phyloP scores from a whole-genome alignment of 208 protist genomes.

The Leishmania martiniquensis region DNA sequence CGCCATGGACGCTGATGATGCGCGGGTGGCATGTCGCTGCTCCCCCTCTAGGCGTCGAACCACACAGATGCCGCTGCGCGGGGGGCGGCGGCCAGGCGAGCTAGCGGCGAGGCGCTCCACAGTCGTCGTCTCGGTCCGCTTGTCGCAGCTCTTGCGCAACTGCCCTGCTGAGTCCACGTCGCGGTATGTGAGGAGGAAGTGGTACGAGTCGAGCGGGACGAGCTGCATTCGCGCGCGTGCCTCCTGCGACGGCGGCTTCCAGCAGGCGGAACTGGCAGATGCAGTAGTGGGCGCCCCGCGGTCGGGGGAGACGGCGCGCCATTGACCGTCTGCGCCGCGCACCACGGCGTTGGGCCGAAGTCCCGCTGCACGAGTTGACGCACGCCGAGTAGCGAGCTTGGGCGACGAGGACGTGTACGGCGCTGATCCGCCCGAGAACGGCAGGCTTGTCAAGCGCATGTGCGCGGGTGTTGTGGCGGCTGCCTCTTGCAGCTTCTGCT shows the following conservation, averaged over 20 bases:
- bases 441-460: not conserved
- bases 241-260: not conserved
- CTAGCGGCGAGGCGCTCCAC: conserved; percentile 15
- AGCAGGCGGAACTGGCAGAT: not conserved
- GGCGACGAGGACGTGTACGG: conserved; percentile 13
- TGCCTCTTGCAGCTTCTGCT: not conserved
- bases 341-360: not conserved
- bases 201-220: conserved; percentile 32
- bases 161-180: conserved; percentile 2
- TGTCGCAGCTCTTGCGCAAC: not conserved
- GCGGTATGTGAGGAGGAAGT: conserved; percentile 26
- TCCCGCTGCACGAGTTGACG: not conserved
- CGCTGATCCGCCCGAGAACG: conserved; percentile 22
- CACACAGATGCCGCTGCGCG: conserved; percentile 22
- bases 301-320: conserved; percentile 1
- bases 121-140: not conserved
- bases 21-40: too few species aligned
- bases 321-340: conserved; percentile 1
- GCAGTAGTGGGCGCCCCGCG: not conserved
- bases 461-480: not conserved
- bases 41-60: conserved; percentile 32
- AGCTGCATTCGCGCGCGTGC: conserved; percentile 2
- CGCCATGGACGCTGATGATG: conserved; percentile 1
- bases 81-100: conserved; percentile 19
- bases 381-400: not conserved